Conservation (phyloP, 495 filamentous ascomycete genomes). For the Schizothecium vesticola region DNA sequence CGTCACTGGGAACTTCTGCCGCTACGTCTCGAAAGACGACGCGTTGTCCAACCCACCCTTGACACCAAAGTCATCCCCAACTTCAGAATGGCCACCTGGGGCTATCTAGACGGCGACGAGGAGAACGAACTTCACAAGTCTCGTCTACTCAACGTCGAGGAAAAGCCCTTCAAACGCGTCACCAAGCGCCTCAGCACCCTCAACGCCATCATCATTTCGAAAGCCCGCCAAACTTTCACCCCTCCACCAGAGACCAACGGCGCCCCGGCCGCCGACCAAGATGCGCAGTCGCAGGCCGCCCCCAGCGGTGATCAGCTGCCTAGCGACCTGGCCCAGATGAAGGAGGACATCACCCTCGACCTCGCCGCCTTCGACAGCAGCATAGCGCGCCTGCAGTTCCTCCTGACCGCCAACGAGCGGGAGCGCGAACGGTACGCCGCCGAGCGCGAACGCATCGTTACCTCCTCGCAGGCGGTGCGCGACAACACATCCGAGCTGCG, state of each 20-base stretch:
- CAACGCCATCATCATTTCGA: constrained; percentile 51
- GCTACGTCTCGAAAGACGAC: neutral
- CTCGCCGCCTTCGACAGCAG: constrained; percentile 85
- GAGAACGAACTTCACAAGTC: constrained; percentile 85
- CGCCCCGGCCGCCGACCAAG: constrained; percentile 18
- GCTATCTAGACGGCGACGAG: constrained; percentile 46
- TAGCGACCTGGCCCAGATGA: constrained; percentile 52
- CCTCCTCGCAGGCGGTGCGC: constrained; percentile 68
- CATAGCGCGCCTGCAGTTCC: constrained; percentile 82
- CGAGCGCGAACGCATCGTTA: constrained; percentile 70
- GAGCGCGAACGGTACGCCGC: constrained; percentile 83
- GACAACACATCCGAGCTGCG: constrained; percentile 69
- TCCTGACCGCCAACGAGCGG: constrained; percentile 71
- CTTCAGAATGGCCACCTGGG: constrained; percentile 27
- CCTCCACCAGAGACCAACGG: constrained; percentile 62
- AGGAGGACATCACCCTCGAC: constrained; percentile 81
- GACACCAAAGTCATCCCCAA: neutral
- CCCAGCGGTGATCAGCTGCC: constrained; percentile 18
- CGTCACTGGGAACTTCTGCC: neutral
- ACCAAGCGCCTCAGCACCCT: constrained; percentile 70
- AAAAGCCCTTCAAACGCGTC: constrained; percentile 87
- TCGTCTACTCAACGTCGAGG: constrained; percentile 86
- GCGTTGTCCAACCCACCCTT: neutral
- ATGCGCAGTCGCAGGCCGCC: constrained; percentile 24
- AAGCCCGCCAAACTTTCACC: constrained; percentile 55